Evolutionary conservation across 2,329 filamentous ascomycete species (phyloP).

Genomic region (Chrysosporium keratinophilum): DNA sequence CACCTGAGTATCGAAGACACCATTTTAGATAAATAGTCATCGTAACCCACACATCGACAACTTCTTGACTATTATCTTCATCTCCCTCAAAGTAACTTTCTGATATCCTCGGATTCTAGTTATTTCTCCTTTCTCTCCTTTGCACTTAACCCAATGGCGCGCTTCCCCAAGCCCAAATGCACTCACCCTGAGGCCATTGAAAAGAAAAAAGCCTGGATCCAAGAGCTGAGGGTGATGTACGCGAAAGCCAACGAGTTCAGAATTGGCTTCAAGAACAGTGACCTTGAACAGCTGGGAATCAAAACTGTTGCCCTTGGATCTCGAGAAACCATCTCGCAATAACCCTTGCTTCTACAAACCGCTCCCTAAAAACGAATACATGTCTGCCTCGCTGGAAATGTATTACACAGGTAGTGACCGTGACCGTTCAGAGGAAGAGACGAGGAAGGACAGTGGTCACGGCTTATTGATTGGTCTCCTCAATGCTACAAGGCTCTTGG

Average conservation of each 20-base stretch:
- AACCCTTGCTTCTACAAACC: background rate
- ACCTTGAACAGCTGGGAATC: background rate
- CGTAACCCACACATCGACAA: background rate
- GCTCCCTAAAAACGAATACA: background rate
- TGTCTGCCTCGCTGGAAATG: background rate
- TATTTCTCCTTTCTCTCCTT: too few species aligned
- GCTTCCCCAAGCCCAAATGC: background rate
- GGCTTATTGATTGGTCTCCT: background rate
- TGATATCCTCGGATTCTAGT: background rate
- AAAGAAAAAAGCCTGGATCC: background rate
- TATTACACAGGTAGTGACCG: background rate
- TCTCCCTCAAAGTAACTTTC: background rate
- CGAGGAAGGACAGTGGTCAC: background rate
- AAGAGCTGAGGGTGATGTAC: background rate
- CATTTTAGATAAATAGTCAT: too few species aligned
- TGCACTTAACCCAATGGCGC: background rate
- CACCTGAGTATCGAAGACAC: too few species aligned
- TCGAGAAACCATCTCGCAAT: background rate
- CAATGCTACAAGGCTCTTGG: background rate
- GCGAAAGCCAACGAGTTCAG: background rate
- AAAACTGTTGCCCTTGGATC: background rate
- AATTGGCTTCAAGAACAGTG: background rate
- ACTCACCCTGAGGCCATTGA: too few species aligned
- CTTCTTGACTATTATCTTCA: too few species aligned
- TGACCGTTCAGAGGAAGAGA: background rate